Evolutionary conservation across 352 stramenopile genomes (phyloP).

Genomic region (Halophytophthora polymorphica): DNA sequence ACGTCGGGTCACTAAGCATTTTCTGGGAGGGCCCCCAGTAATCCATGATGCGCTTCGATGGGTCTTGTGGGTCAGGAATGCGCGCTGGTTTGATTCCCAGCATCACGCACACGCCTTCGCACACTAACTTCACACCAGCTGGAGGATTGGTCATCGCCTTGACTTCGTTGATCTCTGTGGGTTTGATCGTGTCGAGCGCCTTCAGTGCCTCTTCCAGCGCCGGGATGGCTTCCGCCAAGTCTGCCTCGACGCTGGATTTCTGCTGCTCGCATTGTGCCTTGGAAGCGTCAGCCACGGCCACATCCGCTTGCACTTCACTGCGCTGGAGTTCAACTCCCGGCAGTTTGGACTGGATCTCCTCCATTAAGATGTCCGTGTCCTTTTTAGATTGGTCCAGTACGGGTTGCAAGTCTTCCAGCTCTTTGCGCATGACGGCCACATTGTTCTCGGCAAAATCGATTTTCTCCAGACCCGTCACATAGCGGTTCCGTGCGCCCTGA

Average conservation of each 20-base stretch:
- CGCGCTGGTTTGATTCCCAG: constrained; percentile 90
- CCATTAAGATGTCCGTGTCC: constrained; percentile 93
- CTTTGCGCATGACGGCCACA: constrained; percentile 92
- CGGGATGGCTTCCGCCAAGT: constrained; percentile 92
- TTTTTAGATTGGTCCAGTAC: constrained; percentile 90
- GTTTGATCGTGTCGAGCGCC: constrained; percentile 91
- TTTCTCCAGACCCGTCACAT: constrained; percentile 92
- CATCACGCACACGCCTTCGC: constrained; percentile 94
- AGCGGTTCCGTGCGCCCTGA: constrained; percentile 77
- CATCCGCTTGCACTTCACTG: constrained; percentile 74
- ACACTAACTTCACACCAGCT: constrained; percentile 91
- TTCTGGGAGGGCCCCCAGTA: constrained; percentile 94
- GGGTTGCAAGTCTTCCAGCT: constrained; percentile 93
- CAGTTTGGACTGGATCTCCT: constrained; percentile 92
- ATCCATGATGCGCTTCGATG: constrained; percentile 93
- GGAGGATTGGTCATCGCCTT: constrained; percentile 93
- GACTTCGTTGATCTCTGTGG: constrained; percentile 91
- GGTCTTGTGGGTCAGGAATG: constrained; percentile 90
- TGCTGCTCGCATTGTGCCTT: constrained; percentile 90
- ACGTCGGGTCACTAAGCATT: constrained; percentile 90
- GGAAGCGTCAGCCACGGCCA: constrained; percentile 71
- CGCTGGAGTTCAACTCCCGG: constrained; percentile 84
- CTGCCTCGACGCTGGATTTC: constrained; percentile 82
- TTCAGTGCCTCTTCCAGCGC: constrained; percentile 92
- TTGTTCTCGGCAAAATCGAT: constrained; percentile 92